These are phyloP conservation scores for Geosmithia putterillii DNA, from an alignment of 2,329 filamentous ascomycete genomes.

Conservation along the genomic window DNA sequence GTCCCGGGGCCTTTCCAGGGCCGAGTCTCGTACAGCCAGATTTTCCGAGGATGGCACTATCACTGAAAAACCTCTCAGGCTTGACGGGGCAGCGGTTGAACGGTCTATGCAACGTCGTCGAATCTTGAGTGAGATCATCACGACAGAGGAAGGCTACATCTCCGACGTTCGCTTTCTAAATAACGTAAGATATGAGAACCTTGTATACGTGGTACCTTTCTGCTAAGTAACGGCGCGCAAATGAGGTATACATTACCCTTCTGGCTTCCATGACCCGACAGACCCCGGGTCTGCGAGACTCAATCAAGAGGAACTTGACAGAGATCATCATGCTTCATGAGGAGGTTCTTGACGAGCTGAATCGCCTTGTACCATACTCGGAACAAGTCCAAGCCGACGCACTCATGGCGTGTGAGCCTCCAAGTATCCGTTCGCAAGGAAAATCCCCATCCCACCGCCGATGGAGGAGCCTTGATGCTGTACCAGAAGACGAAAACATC, in stretches of 20 bases:
- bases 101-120: conserved; percentile 65
- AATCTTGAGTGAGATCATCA: conserved; percentile 74
- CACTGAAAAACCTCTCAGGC: conserved; percentile 34
- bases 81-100: conserved; percentile 59
- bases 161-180: conserved; percentile 76
- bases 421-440: conserved; percentile 4
- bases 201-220: not conserved
- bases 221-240: conserved; percentile 7
- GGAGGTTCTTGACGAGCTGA: conserved; percentile 63
- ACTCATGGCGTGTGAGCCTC: conserved; percentile 4
- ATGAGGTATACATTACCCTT: conserved; percentile 61
- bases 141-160: conserved; percentile 81
- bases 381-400: conserved; percentile 37
- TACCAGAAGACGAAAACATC: conserved; percentile 25
- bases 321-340: conserved; percentile 78
- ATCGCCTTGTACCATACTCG: conserved; percentile 56
- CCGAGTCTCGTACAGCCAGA: conserved; percentile 46
- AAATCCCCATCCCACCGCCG: conserved; percentile 22
- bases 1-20: conserved; percentile 42
- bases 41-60: conserved; percentile 54
- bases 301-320: conserved; percentile 67
- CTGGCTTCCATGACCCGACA: conserved; percentile 57
- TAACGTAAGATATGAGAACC: conserved; percentile 46
- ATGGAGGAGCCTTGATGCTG: conserved; percentile 35
- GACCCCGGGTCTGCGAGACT: conserved; percentile 52